A percentile compares a stretch with the other conserved stretches of the same genome.
Evolutionary conservation across 2,329 filamentous ascomycete species (phyloP).

Genomic region (Alternaria sp.): DNA sequence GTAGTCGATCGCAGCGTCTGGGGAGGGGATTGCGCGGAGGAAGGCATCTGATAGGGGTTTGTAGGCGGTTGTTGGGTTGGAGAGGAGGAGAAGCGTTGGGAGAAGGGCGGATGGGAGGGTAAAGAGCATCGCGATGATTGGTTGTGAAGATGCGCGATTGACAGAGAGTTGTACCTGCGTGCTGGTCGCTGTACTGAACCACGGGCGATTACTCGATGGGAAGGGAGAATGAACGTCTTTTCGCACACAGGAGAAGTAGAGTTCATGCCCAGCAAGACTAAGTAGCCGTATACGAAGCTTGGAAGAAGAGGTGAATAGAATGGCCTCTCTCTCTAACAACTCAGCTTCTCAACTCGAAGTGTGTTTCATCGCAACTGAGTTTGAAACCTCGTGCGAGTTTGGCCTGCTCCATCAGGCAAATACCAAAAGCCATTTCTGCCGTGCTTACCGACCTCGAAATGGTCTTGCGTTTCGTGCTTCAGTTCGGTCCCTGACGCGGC

Average conservation of each 20-base stretch:
- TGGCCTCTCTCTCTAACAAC: not conserved
- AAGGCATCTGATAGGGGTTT: slow-evolving; percentile 75
- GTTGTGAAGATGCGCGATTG: not conserved
- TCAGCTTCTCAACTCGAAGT: not conserved
- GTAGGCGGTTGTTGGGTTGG: slow-evolving; percentile 56
- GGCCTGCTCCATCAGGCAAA: slow-evolving; percentile 23
- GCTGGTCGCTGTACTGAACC: not conserved
- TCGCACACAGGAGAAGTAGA: not conserved
- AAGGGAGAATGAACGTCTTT: not conserved
- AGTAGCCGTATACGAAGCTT: not conserved
- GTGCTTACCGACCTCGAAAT: slow-evolving; percentile 1
- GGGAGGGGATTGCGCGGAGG: slow-evolving; percentile 74
- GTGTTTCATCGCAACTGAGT: slow-evolving; percentile 18
- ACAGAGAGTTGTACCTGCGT: not conserved
- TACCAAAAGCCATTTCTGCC: slow-evolving; percentile 7
- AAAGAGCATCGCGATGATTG: slow-evolving; percentile 24
- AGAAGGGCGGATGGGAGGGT: slow-evolving; percentile 13
- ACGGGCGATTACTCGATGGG: not conserved
- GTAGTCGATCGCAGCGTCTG: slow-evolving; percentile 79
- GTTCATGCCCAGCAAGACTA: not conserved
- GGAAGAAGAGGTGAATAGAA: not conserved
- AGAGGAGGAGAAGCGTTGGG: slow-evolving; percentile 17
- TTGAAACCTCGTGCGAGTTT: slow-evolving; percentile 28
- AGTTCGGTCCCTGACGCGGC: not conserved
- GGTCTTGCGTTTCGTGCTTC: slow-evolving; percentile 21